Evolutionary conservation across 352 stramenopile genomes (phyloP).

Genomic region (Globisporangium irregulare): DNA sequence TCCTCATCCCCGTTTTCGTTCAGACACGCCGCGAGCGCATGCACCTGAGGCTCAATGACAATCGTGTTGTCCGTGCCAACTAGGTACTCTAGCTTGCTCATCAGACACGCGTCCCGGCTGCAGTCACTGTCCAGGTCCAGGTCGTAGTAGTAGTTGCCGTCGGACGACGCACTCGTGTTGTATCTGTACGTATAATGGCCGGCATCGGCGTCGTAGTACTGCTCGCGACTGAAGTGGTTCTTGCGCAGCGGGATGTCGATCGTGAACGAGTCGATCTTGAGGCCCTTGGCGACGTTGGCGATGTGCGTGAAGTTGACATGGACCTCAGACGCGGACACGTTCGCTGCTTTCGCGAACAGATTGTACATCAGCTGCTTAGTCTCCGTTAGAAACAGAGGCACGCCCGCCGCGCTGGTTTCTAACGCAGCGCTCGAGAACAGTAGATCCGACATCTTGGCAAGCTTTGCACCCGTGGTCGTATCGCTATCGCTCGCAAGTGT

Average conservation of each 20-base stretch:
- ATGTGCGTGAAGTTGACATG: slow-evolving; percentile 1
- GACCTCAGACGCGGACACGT: slow-evolving; percentile 6
- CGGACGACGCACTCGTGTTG: background rate
- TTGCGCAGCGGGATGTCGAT: slow-evolving; percentile 9
- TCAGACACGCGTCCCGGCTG: background rate
- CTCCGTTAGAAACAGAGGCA: background rate
- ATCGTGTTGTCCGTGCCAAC: background rate
- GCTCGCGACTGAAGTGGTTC: background rate
- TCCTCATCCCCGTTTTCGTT: slow-evolving; percentile 4
- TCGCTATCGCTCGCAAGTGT: background rate
- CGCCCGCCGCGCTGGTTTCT: background rate
- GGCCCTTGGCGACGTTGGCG: background rate
- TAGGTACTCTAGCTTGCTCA: background rate
- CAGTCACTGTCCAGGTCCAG: background rate
- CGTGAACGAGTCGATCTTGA: slow-evolving; percentile 10
- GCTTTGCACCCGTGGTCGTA: background rate
- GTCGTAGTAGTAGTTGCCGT: slow-evolving; percentile 8
- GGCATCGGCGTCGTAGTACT: background rate
- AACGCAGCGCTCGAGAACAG: background rate
- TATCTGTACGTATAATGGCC: slow-evolving; percentile 1
- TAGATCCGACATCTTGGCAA: background rate
- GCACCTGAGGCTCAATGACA: slow-evolving; percentile 4
- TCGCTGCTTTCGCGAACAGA: slow-evolving; percentile 1
- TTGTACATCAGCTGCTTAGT: slow-evolving; percentile 6
- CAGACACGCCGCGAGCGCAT: slow-evolving; percentile 3